Evolutionary conservation across 805 yeast species (phyloP).

Genomic region (Blastobotrys parvus): DNA sequence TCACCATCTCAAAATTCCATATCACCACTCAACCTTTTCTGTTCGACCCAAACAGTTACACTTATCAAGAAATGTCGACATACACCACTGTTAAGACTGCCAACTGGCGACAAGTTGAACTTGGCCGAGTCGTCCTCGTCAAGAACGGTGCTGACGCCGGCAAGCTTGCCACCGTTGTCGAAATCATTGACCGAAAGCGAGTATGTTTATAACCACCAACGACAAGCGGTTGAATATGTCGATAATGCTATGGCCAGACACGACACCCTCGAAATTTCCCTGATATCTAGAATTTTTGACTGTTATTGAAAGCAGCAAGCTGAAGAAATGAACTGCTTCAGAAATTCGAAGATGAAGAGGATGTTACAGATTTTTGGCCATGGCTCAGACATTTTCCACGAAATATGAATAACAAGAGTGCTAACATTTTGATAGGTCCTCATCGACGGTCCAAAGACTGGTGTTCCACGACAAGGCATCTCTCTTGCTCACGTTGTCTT

Average conservation of each 20-base stretch:
- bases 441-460: conserved; percentile 89
- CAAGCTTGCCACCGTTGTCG: conserved; percentile 94
- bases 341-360: too few species aligned
- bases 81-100: conserved; percentile 83
- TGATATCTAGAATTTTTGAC: too few species aligned
- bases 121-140: conserved; percentile 96
- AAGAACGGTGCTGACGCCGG: conserved; percentile 65
- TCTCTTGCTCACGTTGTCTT: conserved; percentile 80
- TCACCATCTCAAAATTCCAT: neutral
- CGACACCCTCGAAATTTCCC: too few species aligned
- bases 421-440: conserved; percentile 49
- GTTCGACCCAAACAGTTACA: neutral
- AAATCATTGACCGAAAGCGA: conserved; percentile 98
- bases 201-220: conserved; percentile 43
- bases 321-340: too few species aligned
- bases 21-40: neutral
- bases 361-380: too few species aligned
- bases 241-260: too few species aligned
- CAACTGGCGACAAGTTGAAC: conserved; percentile 99
- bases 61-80: conserved; percentile 17
- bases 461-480: conserved; percentile 88
- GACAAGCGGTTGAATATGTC: too few species aligned
- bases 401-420: neutral
- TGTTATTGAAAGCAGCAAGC: too few species aligned
- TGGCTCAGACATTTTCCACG: too few species aligned